A percentile compares a stretch with the other conserved stretches of the same genome.
These are phyloP conservation scores for Caryopteris hybrid DNA, from an alignment of 305 asterid species.

Conservation along the genomic window DNA sequence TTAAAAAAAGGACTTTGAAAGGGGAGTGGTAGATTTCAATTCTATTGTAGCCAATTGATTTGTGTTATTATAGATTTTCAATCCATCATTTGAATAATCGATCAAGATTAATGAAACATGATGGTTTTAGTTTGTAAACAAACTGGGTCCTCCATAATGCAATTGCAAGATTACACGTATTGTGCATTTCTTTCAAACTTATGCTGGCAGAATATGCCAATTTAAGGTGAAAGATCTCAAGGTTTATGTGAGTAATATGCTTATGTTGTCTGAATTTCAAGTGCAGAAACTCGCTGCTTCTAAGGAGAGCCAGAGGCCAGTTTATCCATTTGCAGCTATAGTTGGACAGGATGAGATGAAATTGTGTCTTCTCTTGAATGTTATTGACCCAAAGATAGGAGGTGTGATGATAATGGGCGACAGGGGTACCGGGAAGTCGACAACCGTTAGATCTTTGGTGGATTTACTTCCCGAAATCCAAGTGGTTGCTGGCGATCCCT, in stretches of 20 bases:
- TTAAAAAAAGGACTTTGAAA: neutral
- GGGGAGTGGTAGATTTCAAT: neutral
- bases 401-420: constrained; percentile 99
- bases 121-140: neutral
- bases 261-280: constrained; percentile 29
- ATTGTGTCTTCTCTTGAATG: constrained; percentile 74
- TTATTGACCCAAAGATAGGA: constrained; percentile 92
- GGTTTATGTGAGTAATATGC: constrained; percentile 6
- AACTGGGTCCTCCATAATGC: neutral
- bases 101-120: neutral
- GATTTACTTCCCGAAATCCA: constrained; percentile 85
- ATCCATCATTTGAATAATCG: neutral
- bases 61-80: neutral
- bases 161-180: neutral
- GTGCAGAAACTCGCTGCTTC: constrained; percentile 57
- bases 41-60: too few species aligned
- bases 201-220: too few species aligned
- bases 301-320: constrained; percentile 81
- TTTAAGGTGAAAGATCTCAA: neutral
- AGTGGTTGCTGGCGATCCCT: constrained; percentile 79
- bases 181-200: neutral
- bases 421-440: constrained; percentile 94
- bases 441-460: constrained; percentile 73
- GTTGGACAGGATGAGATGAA: constrained; percentile 99
- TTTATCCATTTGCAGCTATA: constrained; percentile 93